phyloP scores from a whole-genome alignment of 1,139 yeast species.

The Pichia sp. region DNA sequence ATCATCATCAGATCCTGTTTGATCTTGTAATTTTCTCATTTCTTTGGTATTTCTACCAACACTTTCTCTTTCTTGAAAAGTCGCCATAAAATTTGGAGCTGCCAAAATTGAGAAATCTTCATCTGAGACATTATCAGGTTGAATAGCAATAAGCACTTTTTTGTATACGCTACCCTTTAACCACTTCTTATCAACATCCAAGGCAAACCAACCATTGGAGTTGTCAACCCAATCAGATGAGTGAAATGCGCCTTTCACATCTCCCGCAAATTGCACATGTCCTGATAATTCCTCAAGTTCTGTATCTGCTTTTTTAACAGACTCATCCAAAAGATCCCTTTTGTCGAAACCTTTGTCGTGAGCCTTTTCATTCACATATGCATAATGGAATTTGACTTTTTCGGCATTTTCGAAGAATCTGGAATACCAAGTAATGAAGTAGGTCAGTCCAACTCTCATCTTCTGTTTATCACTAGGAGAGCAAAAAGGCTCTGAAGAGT shows the following conservation, averaged over 20 bases:
- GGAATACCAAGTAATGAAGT: constrained; percentile 78
- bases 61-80: constrained; percentile 46
- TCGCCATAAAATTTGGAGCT: constrained; percentile 44
- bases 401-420: constrained; percentile 45
- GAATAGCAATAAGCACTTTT: constrained; percentile 53
- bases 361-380: constrained; percentile 49
- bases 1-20: constrained; percentile 50
- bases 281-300: constrained; percentile 27
- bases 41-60: constrained; percentile 53
- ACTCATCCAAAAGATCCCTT: constrained; percentile 13
- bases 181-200: constrained; percentile 57
- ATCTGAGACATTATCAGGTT: constrained; percentile 58
- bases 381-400: constrained; percentile 59
- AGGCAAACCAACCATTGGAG: constrained; percentile 54
- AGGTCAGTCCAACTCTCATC: constrained; percentile 51
- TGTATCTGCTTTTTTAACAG: constrained; percentile 15
- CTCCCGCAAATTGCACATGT: constrained; percentile 27
- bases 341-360: constrained; percentile 47
- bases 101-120: constrained; percentile 52
- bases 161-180: constrained; percentile 40
- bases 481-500: constrained; percentile 67
- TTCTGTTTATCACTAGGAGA: constrained; percentile 58
- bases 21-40: constrained; percentile 43
- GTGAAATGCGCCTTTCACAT: constrained; percentile 40
- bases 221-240: constrained; percentile 65